Evolutionary conservation across 495 filamentous ascomycete genomes (phyloP), one percentile per base, ranked within the genome.

Genomic region (Cryomyces minteri): DNA sequence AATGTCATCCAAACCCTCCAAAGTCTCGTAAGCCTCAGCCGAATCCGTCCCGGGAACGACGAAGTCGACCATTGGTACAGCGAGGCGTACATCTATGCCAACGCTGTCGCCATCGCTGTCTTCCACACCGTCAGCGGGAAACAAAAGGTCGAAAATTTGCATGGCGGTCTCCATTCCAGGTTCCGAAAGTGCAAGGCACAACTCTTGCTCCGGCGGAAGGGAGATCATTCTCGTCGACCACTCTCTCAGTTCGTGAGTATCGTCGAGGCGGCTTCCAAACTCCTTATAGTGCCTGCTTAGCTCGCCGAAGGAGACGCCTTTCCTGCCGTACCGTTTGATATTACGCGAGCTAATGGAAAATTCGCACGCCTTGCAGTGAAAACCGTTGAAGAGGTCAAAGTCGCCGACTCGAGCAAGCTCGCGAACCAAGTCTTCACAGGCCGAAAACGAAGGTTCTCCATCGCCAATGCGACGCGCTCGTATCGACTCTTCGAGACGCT

Each of bases 351-450:
- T 38, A 3, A 38, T 38, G 2, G 9, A 10, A 2, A 14, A 38
- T 28, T 50, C 38, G 43, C 49, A 53, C 8, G 14, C n/a, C 7
- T 37, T 34, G 32, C 49, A 53, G 18, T 40, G 36, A n/a, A 45
- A 32, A 6, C 38, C 34, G 5, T 41, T 36, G 32, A 53, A 47
- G 6, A 47, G 33, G 25, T 53, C 43, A 38, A 51, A 41, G 9
- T 51, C 42, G 6, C 50, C 50, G n/a, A 8, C 50, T n/a, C 34
- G 31, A 14, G 31, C 48, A 42, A 53, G 50, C 12, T 7, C 32
- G 5, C 43, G 18, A 5, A 41, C 30, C 18, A 52, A 37, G 18
- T 51, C 33, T n/a, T 4, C 28, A 3, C 9, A 14, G 34, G 34
- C 12, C 3, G 9, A 14, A 38, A 38, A 38, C 34, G 34, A 14